Percentiles rank a stretch among this genome's conserved stretches.
Evolutionary conservation across 139 green algal species (phyloP).

Genomic region (Chlorella sorokiniana): DNA sequence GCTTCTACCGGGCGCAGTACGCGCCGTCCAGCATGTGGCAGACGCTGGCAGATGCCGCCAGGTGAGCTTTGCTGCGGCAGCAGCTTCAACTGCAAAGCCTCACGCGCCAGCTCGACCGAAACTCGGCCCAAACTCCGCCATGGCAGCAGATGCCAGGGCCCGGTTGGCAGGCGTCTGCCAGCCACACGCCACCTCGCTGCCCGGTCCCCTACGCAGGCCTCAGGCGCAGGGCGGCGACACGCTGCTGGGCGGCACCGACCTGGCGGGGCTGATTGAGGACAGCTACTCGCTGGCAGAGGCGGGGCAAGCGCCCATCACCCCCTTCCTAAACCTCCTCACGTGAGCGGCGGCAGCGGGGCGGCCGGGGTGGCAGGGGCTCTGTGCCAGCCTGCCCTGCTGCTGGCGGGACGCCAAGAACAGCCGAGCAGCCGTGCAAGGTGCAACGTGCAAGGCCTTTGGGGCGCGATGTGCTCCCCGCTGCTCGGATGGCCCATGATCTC

Average conservation of each 20-base stretch:
- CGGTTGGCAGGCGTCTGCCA: background rate
- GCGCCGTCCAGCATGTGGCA: slow-evolving; percentile 47
- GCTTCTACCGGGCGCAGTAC: slow-evolving; percentile 72
- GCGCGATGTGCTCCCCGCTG: background rate
- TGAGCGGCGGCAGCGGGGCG: slow-evolving; percentile 12
- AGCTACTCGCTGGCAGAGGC: slow-evolving; percentile 54
- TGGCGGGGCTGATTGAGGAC: slow-evolving; percentile 70
- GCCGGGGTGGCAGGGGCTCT: background rate
- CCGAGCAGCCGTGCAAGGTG: too few relatives aligned
- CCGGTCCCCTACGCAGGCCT: background rate
- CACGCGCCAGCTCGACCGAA: too few relatives aligned
- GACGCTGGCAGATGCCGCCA: slow-evolving; percentile 32
- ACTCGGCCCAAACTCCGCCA: too few relatives aligned
- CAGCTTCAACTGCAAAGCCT: background rate
- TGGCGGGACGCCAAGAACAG: too few relatives aligned
- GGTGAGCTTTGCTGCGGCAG: background rate
- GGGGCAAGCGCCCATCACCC: slow-evolving; percentile 30
- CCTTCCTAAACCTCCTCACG: slow-evolving; percentile 56
- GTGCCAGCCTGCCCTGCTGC: too few relatives aligned
- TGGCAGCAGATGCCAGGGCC: too few relatives aligned
- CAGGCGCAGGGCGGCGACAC: background rate
- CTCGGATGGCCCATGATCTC: background rate
- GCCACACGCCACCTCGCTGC: too few relatives aligned
- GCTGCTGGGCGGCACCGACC: slow-evolving; percentile 36
- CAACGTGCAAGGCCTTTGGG: too few relatives aligned